Evolutionary conservation across 2,329 filamentous ascomycete species (phyloP).

Genomic region (Diaporthe ampelina): DNA sequence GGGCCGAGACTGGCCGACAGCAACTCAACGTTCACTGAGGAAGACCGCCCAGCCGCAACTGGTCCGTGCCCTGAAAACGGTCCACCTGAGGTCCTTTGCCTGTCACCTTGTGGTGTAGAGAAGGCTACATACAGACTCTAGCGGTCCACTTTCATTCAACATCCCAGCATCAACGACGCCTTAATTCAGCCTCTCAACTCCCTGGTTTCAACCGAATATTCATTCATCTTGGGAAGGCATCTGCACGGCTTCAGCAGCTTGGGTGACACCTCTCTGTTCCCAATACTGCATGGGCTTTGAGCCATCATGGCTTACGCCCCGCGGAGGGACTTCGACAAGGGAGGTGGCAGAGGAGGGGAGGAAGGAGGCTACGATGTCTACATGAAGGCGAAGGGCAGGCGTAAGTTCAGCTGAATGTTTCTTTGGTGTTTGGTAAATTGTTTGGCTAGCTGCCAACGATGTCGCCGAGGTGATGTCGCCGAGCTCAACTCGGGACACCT

Average conservation of each 20-base stretch:
- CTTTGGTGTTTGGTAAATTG: background rate
- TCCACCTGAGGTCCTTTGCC: background rate
- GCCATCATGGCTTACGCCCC: conserved; percentile 67
- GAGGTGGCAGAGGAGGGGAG: conserved; percentile 45
- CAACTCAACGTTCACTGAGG: background rate
- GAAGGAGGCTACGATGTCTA: conserved; percentile 41
- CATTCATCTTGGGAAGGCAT: background rate
- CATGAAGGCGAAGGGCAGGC: conserved; percentile 63
- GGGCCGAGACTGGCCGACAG: conserved; percentile 27
- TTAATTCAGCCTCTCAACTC: conserved; percentile 16
- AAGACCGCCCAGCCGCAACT: background rate
- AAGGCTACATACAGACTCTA: conserved; percentile 25
- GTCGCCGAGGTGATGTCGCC: background rate
- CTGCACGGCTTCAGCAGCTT: background rate
- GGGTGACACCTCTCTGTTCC: background rate
- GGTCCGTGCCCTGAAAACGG: background rate
- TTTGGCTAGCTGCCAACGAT: background rate
- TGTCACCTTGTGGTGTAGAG: background rate
- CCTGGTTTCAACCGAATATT: conserved; percentile 26
- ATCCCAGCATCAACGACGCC: conserved; percentile 16
- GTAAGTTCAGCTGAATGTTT: conserved; percentile 55
- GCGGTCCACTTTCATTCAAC: conserved; percentile 31
- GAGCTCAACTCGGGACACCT: background rate
- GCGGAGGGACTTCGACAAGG: conserved; percentile 60
- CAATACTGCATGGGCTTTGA: conserved; percentile 39